A percentile compares a stretch with the other conserved stretches of the same genome.
Conservation (phyloP, 78 protist species). For the Protostelium mycophagum region DNA sequence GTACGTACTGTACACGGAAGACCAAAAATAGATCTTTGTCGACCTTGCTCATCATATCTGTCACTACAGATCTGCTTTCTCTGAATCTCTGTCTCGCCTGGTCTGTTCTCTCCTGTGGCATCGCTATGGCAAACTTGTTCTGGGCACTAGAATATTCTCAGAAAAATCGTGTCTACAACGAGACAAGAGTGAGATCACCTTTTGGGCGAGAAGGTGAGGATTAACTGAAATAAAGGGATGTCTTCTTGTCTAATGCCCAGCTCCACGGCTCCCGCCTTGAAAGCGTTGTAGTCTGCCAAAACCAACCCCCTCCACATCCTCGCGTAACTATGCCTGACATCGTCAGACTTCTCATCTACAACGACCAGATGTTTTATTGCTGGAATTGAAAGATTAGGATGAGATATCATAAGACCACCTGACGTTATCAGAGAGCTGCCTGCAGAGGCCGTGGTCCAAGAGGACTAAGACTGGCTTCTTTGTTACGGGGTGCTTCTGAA, state of each 20-base stretch:
- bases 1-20: constrained; percentile 45
- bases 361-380: too few relatives aligned
- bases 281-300: constrained; percentile 13
- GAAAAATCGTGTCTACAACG: background rate
- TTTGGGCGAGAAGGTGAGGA: background rate
- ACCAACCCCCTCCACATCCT: constrained; percentile 42
- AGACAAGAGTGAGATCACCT: background rate
- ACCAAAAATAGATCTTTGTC: constrained; percentile 57
- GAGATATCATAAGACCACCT: background rate
- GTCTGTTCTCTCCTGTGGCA: constrained; percentile 32
- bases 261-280: constrained; percentile 19
- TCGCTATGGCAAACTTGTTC: constrained; percentile 22
- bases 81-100: constrained; percentile 23
- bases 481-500: background rate
- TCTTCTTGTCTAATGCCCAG: constrained; percentile 38
- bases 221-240: background rate
- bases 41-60: constrained; percentile 26
- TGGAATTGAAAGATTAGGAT: too few relatives aligned
- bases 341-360: too few relatives aligned
- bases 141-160: constrained; percentile 32
- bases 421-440: constrained; percentile 29
- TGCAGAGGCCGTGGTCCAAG: constrained; percentile 66
- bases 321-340: constrained; percentile 21
- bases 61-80: constrained; percentile 19
- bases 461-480: constrained; percentile 44